Base-by-base conservation (phyloP, 805 yeast genomes). In the Zygosaccharomyces lentus region DNA sequence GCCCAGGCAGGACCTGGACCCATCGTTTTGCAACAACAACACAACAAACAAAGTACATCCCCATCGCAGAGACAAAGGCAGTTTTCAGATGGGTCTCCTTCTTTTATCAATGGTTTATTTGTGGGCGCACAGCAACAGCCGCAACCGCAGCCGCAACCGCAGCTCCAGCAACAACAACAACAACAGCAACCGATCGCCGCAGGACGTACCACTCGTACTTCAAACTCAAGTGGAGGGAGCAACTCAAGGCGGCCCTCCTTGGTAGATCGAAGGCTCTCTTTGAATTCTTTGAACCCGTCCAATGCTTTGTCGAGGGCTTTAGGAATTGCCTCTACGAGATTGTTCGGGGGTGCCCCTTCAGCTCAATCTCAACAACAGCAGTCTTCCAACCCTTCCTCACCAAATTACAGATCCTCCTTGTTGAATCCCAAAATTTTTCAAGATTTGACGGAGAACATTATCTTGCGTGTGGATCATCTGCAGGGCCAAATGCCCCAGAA, bases 271-370 rank as follows among this genome's bases (percentile, higher is more conserved):
- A 74, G 84, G 52, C 71, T 81, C 21, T 82, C 88, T 0, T 78
- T 84, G 27, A 78, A 87, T 0, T 80, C 72, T 4, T 58, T 84
- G 30, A 76, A 82, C 17, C 96, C 97, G 8, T 80, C 96, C 0
- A 87, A 82, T 64, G 96, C 98, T 0, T 75, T 93, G 46, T 83
- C 90, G 1, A 84, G 83, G 56, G 98, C 97, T 0, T 70, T 91
- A 44, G 87, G 87, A 6, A 76, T 87, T 63, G 96, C 97, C 0
- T 84, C 96, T 0, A 85, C 89, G 41, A 77, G 96, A 52, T 70
- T 91, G 29, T 89, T 90, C 68, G 96, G 96, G 9, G 45, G 57
- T 2, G 31, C 41, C 6, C 32, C 49, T 2, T 29, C 39, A 2
- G 52, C 56, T 46, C 64, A 55, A 41, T 64, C 58, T 29, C 50